Evolutionary conservation across 192 early-diverging fungal species (phyloP).

Genomic region (Coemansia sp.): DNA sequence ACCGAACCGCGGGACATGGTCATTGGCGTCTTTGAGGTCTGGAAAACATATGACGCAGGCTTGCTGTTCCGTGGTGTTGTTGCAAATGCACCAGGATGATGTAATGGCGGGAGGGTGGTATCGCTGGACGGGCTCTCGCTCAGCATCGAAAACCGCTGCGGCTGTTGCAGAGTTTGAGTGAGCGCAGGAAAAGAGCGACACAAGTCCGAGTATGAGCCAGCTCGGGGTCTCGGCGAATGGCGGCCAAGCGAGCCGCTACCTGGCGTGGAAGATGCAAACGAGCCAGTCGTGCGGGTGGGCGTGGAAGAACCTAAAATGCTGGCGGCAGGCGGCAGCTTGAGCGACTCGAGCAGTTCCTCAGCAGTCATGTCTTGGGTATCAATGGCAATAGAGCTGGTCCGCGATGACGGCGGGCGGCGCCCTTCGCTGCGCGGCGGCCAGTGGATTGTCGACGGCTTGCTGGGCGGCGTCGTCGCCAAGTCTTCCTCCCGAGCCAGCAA

Average conservation of each 20-base stretch:
- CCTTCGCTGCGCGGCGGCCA: conserved; percentile 21
- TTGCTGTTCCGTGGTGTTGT: not conserved
- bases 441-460: conserved; percentile 19
- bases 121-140: conserved; percentile 19
- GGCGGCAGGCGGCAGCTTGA: conserved; percentile 29
- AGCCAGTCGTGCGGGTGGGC: conserved; percentile 5
- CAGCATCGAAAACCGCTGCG: conserved; percentile 4
- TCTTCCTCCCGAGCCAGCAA: not conserved
- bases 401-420: conserved; percentile 8
- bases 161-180: not conserved
- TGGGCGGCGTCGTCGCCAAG: conserved; percentile 1
- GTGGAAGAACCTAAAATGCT: not conserved
- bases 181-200: conserved; percentile 6
- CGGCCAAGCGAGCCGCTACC: conserved; percentile 23
- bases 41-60: not conserved
- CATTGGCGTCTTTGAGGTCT: not conserved
- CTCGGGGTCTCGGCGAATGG: conserved; percentile 26
- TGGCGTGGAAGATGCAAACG: not conserved
- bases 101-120: conserved; percentile 11
- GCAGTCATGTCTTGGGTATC: conserved; percentile 35
- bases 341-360: conserved; percentile 43
- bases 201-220: conserved; percentile 29
- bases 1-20: not conserved
- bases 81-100: no score
- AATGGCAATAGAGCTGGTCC: conserved; percentile 7